These are phyloP conservation scores for Volvox reticuliferus DNA, from an alignment of 139 green algal species.

Conservation along the genomic window DNA sequence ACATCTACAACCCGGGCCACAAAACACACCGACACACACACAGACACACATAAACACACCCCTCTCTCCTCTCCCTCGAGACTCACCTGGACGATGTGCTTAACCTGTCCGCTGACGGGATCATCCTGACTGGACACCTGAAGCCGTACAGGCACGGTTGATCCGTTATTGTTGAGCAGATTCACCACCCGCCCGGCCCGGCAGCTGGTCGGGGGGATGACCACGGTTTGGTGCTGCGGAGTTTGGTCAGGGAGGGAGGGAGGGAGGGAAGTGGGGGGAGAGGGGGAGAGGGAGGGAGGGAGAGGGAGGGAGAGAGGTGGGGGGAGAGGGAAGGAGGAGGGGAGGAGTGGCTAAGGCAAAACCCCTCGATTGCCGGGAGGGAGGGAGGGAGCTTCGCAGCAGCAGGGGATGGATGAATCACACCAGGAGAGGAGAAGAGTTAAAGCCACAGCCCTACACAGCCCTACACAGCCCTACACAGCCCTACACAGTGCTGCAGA, in stretches of 20 bases:
- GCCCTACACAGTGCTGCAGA: too few species aligned
- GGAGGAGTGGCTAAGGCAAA: neutral
- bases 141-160: constrained; percentile 54
- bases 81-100: constrained; percentile 58
- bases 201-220: constrained; percentile 52
- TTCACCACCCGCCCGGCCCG: constrained; percentile 54
- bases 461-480: too few species aligned
- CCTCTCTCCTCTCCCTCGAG: neutral
- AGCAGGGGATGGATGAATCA: neutral
- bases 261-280: neutral
- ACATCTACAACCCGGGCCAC: neutral
- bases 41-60: neutral
- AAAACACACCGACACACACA: neutral
- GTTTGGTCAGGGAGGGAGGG: neutral
- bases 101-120: constrained; percentile 12
- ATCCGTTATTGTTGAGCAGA: constrained; percentile 49
- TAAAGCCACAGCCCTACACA: too few species aligned
- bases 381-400: neutral
- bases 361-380: neutral
- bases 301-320: neutral
- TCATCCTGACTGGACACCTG: constrained; percentile 43
- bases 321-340: neutral
- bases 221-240: constrained; percentile 10
- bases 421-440: neutral
- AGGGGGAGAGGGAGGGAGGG: too few species aligned